phyloP scores from a whole-genome alignment of 164 flowering plant genomes.

The Nymphaea thermarum region DNA sequence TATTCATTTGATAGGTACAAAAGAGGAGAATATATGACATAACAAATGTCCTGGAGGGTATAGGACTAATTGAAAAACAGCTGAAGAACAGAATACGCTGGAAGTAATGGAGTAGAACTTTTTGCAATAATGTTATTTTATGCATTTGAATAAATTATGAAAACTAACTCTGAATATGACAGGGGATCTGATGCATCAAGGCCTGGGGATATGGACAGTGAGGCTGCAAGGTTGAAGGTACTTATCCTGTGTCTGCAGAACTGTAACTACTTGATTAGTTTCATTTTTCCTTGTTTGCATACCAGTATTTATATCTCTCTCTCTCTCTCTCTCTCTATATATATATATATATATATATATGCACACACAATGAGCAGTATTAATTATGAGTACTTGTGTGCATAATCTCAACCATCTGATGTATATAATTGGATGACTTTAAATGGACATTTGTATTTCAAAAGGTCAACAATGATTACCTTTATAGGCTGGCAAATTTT shows the following conservation, averaged over 20 bases:
- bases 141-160: background rate
- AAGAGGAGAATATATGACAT: slow-evolving; percentile 94
- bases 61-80: slow-evolving; percentile 86
- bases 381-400: no score
- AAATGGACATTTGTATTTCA: no score
- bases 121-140: background rate
- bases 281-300: background rate
- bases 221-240: slow-evolving; percentile 55
- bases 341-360: no score
- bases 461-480: no score
- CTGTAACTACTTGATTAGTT: background rate
- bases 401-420: no score
- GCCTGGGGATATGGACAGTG: slow-evolving; percentile 53
- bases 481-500: no score
- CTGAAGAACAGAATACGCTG: slow-evolving; percentile 85
- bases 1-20: slow-evolving; percentile 42
- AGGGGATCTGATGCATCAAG: slow-evolving; percentile 75
- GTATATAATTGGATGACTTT: no score
- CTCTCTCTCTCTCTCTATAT: no score
- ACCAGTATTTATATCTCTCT: background rate
- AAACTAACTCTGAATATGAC: background rate
- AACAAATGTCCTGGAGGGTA: slow-evolving; percentile 96
- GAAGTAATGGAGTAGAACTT: slow-evolving; percentile 38
- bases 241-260: background rate
- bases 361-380: no score